phyloP scores from a whole-genome alignment of 192 early-diverging fungal species.

The Entrophospora sp. region DNA sequence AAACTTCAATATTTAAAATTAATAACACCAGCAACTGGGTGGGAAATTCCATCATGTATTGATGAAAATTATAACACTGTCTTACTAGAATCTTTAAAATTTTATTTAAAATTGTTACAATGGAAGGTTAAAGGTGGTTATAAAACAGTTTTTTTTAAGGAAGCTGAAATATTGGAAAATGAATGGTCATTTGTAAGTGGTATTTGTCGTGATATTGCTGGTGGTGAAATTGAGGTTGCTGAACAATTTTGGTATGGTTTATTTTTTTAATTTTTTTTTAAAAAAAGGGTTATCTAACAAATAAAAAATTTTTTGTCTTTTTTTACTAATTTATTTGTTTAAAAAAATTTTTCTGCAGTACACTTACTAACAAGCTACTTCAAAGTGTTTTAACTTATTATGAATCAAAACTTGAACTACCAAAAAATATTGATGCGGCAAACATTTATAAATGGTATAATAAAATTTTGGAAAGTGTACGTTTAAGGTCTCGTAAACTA shows the following conservation, averaged over 20 bases:
- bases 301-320: background rate
- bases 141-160: constrained; percentile 49
- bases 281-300: background rate
- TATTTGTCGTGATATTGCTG: constrained; percentile 62
- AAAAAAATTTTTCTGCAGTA: constrained; percentile 25
- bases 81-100: constrained; percentile 62
- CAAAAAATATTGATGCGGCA: constrained; percentile 18
- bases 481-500: constrained; percentile 54
- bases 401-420: constrained; percentile 32
- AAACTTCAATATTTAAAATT: constrained; percentile 62
- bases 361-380: constrained; percentile 39
- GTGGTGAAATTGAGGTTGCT: constrained; percentile 64
- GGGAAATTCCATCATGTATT: constrained; percentile 56
- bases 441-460: constrained; percentile 51
- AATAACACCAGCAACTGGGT: constrained; percentile 48
- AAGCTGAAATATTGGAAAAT: constrained; percentile 71
- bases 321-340: background rate
- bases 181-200: constrained; percentile 75
- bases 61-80: constrained; percentile 63
- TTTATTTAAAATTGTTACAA: constrained; percentile 69
- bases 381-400: constrained; percentile 41
- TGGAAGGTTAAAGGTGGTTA: constrained; percentile 58
- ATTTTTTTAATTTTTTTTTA: background rate
- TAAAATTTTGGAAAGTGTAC: constrained; percentile 52
- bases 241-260: constrained; percentile 63